Evolutionary conservation across 768 basidiomycete genomes (phyloP).

Genomic region (Pisolithus tinctorius): DNA sequence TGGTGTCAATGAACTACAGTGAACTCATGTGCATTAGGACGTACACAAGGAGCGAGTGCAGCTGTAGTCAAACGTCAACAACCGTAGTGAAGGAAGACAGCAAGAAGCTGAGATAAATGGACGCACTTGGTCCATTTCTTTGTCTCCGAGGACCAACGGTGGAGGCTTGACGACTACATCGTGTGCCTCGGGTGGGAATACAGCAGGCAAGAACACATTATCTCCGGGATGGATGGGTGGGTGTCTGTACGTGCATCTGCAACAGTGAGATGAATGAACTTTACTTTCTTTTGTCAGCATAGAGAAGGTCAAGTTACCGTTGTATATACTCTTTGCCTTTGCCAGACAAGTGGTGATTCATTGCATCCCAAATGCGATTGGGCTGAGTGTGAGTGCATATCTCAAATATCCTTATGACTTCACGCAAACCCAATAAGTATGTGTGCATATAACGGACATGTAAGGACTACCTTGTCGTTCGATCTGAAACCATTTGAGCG

Average conservation of each 20-base stretch:
- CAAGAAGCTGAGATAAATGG: background rate
- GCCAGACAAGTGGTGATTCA: conserved; percentile 35
- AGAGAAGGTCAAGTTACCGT: conserved; percentile 29
- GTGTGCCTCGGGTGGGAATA: conserved; percentile 37
- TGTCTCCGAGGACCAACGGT: conserved; percentile 32
- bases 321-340: conserved; percentile 47
- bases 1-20: conserved; percentile 34
- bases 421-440: background rate
- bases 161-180: conserved; percentile 10
- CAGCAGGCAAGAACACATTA: conserved; percentile 42
- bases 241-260: conserved; percentile 42
- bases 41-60: conserved; percentile 56
- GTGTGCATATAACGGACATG: background rate
- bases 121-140: conserved; percentile 43
- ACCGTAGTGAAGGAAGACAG: background rate
- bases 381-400: conserved; percentile 44
- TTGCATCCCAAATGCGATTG: conserved; percentile 41
- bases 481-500: conserved; percentile 20
- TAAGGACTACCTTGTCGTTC: conserved; percentile 32
- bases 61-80: conserved; percentile 22
- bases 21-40: conserved; percentile 10
- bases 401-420: conserved; percentile 44
- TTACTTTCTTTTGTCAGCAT: background rate
- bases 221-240: conserved; percentile 27
- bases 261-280: background rate